Evolutionary conservation across 331 rosid genomes (phyloP).

Genomic region (Malus hybrid): DNA sequence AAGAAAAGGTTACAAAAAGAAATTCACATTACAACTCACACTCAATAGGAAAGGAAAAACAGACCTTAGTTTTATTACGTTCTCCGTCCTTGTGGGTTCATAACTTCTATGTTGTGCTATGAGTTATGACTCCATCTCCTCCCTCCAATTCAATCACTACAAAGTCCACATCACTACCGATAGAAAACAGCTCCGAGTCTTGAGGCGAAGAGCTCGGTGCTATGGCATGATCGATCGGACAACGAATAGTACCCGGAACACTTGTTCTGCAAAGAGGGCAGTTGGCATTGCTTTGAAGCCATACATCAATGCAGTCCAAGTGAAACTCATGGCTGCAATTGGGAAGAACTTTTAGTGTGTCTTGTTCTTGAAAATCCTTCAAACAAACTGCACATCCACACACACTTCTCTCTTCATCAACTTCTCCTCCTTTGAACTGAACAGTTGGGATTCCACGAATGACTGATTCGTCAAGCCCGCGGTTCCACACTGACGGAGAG

Average conservation of each 20-base stretch:
- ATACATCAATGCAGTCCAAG: constrained; percentile 65
- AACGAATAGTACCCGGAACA: constrained; percentile 30
- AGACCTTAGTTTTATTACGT: background rate
- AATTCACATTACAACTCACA: no score
- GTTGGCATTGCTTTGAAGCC: constrained; percentile 73
- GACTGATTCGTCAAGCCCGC: constrained; percentile 48
- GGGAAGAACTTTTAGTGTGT: constrained; percentile 49
- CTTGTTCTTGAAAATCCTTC: constrained; percentile 54
- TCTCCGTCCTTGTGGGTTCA: constrained; percentile 10
- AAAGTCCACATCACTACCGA: constrained; percentile 51
- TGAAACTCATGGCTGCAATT: constrained; percentile 67
- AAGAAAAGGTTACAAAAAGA: no score
- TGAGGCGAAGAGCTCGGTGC: constrained; percentile 71
- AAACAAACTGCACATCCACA: constrained; percentile 60
- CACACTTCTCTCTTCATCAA: constrained; percentile 16
- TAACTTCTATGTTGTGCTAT: constrained; percentile 4
- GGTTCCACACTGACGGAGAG: constrained; percentile 44
- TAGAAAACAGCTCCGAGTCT: constrained; percentile 37
- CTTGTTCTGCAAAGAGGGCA: constrained; percentile 79
- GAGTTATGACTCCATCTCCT: constrained; percentile 19
- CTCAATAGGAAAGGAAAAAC: no score
- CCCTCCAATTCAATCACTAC: constrained; percentile 52
- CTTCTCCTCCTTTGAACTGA: constrained; percentile 30
- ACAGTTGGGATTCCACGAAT: constrained; percentile 56
- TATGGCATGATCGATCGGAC: constrained; percentile 26